phyloP scores from a whole-genome alignment of 2,329 filamentous ascomycete species.

The Calonectria pteridis region DNA sequence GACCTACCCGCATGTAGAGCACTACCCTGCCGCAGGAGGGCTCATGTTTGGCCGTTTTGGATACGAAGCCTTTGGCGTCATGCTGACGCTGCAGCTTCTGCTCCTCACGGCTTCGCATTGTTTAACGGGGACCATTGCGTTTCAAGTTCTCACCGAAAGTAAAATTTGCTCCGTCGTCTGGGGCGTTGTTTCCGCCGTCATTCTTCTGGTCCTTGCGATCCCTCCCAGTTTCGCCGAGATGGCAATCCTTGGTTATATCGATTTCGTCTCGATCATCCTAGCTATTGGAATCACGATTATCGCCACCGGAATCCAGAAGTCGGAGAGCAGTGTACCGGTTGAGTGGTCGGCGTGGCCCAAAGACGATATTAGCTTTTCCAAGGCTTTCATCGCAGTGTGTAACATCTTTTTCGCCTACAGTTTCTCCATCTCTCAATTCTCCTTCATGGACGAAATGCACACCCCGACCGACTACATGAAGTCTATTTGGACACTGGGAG shows the following conservation, averaged over 20 bases:
- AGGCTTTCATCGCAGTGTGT: conserved; percentile 66
- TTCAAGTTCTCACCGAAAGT: conserved; percentile 71
- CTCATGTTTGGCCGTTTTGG: conserved; percentile 68
- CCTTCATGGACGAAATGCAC: conserved; percentile 60
- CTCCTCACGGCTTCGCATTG: conserved; percentile 76
- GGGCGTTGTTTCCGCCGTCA: conserved; percentile 51
- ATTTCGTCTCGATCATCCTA: conserved; percentile 49
- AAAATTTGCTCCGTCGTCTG: conserved; percentile 54
- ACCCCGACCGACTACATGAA: conserved; percentile 55
- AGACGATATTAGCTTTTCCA: conserved; percentile 56
- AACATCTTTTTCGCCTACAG: conserved; percentile 78
- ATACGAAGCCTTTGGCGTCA: conserved; percentile 68
- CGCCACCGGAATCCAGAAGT: conserved; percentile 62
- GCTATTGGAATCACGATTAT: conserved; percentile 74
- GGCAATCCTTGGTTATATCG: conserved; percentile 48
- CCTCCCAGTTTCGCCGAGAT: conserved; percentile 56
- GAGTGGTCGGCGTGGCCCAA: conserved; percentile 53
- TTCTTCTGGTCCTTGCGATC: conserved; percentile 53
- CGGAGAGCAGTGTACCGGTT: conserved; percentile 20
- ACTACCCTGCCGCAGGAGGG: conserved; percentile 73
- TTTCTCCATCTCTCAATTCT: conserved; percentile 57
- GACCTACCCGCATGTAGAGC: conserved; percentile 64
- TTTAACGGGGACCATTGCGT: conserved; percentile 73
- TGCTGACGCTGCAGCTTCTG: conserved; percentile 70
- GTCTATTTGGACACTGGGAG: conserved; percentile 69